Evolutionary conservation across 441 rosid genomes (phyloP).

Genomic region (Populus hybrid): DNA sequence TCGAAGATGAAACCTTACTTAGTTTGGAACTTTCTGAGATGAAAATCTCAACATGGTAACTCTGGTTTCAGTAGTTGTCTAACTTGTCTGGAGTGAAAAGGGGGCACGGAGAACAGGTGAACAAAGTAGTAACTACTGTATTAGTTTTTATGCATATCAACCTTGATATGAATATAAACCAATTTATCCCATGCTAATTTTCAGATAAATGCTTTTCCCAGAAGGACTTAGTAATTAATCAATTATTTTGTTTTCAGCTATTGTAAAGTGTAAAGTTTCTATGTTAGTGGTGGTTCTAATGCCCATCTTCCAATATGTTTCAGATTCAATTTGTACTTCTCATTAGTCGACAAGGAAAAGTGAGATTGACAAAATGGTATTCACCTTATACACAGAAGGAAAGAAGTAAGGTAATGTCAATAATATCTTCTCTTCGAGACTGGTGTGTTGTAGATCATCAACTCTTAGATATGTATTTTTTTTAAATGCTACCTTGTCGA

Average conservation of each 20-base stretch:
- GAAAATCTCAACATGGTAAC: too few species aligned
- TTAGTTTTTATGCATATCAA: background rate
- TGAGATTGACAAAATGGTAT: slow-evolving; percentile 74
- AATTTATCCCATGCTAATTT: background rate
- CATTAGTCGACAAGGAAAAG: slow-evolving; percentile 75
- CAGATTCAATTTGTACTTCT: slow-evolving; percentile 78
- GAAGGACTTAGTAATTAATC: background rate
- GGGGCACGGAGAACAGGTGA: too few species aligned
- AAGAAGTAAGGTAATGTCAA: slow-evolving; percentile 47
- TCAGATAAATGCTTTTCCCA: background rate
- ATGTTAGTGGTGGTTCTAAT: background rate
- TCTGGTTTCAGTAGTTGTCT: too few species aligned
- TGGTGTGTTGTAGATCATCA: background rate
- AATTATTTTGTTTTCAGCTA: background rate
- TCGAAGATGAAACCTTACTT: too few species aligned
- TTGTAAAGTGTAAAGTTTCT: background rate
- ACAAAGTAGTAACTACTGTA: background rate
- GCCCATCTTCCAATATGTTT: background rate
- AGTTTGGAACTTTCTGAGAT: too few species aligned
- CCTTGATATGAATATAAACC: background rate
- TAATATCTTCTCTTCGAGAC: background rate
- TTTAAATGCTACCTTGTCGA: background rate
- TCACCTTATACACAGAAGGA: slow-evolving; percentile 74
- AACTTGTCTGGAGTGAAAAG: too few species aligned
- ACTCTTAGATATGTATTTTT: background rate